Conservation (phyloP, 2,329 filamentous ascomycete species). For the Xylariaceae sp. region DNA sequence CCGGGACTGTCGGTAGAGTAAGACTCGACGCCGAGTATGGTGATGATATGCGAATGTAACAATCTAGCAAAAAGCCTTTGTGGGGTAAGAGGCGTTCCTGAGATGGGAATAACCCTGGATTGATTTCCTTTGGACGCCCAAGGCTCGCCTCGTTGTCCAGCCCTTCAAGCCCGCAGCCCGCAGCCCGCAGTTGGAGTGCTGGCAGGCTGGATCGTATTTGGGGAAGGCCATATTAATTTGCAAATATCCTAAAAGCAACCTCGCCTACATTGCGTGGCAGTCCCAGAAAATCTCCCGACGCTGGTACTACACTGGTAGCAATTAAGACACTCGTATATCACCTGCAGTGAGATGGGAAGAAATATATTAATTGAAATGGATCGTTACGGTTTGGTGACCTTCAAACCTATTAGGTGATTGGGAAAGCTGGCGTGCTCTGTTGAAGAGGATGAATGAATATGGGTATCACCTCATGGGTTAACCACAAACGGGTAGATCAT, state of each 20-base stretch:
- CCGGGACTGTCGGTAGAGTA: conserved; percentile 29
- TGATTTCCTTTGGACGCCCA: conserved; percentile 29
- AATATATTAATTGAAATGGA: conserved; percentile 37
- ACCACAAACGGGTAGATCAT: conserved; percentile 18
- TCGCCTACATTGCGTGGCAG: conserved; percentile 30
- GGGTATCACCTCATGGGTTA: conserved; percentile 1
- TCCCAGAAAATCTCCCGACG: conserved; percentile 10
- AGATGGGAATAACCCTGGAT: conserved; percentile 19
- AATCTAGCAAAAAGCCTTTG: conserved; percentile 14
- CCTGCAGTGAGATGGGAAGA: conserved; percentile 13
- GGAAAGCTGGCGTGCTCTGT: conserved; percentile 11
- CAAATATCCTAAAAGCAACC: conserved; percentile 37
- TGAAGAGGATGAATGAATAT: conserved; percentile 15
- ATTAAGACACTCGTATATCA: conserved; percentile 11
- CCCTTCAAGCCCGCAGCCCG: conserved; percentile 24
- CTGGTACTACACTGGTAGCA: conserved; percentile 16
- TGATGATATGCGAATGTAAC: conserved; percentile 12
- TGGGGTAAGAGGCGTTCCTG: conserved; percentile 28
- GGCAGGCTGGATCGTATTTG: conserved; percentile 12
- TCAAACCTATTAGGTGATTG: conserved; percentile 2
- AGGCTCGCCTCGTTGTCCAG: conserved; percentile 35
- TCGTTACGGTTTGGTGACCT: conserved; percentile 33
- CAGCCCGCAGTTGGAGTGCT: conserved; percentile 20
- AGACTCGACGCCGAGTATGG: conserved; percentile 14
- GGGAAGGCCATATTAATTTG: conserved; percentile 28